Conservation (phyloP, 495 filamentous ascomycete genomes). For the Talaromyces trachyspermus region DNA sequence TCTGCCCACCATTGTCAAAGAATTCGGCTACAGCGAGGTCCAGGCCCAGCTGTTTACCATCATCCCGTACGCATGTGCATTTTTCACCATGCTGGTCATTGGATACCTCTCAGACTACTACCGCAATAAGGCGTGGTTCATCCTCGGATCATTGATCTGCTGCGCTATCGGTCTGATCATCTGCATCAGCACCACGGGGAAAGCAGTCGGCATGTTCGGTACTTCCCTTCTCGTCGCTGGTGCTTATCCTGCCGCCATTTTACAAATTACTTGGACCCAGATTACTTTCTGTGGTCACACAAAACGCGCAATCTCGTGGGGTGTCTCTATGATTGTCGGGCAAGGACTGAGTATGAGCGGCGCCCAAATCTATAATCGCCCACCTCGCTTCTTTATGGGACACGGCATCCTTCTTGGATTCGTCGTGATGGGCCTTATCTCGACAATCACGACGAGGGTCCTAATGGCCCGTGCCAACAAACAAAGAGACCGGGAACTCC, state of each 20-base stretch:
- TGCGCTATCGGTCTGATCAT: not conserved
- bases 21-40: not conserved
- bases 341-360: not conserved
- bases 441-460: not conserved
- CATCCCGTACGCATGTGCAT: not conserved
- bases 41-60: not conserved
- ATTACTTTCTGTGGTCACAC: not conserved
- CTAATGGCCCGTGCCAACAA: not conserved
- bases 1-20: not conserved
- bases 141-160: not conserved
- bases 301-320: not conserved
- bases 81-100: not conserved
- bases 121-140: not conserved
- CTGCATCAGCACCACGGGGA: not conserved
- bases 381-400: not conserved
- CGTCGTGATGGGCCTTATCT: not conserved
- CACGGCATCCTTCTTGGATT: not conserved
- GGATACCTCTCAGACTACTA: not conserved
- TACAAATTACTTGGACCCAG: not conserved
- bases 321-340: not conserved
- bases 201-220: not conserved
- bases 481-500: not conserved
- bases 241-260: not conserved
- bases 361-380: not conserved
- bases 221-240: not conserved